phyloP scores from a whole-genome alignment of 345 rosid genomes.

The Microcos paniculata region DNA sequence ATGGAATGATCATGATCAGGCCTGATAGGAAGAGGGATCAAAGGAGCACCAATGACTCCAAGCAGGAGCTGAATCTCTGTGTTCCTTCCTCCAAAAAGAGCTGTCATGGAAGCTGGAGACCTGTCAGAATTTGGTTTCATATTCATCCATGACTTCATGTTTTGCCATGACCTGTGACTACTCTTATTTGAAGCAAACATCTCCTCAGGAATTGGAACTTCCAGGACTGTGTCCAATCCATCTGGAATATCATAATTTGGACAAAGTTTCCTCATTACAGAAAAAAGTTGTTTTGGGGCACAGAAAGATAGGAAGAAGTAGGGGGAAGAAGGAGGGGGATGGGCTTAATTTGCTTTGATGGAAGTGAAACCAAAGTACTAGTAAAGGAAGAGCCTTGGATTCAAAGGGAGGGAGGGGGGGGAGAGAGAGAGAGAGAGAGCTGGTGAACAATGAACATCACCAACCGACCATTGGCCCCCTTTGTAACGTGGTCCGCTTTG shows the following conservation, averaged over 20 bases:
- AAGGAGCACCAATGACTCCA: constrained; percentile 93
- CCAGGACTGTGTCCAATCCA: constrained; percentile 92
- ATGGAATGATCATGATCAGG: constrained; percentile 36
- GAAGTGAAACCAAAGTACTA: constrained; percentile 14
- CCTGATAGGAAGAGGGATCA: constrained; percentile 74
- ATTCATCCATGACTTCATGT: constrained; percentile 77
- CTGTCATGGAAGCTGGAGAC: constrained; percentile 33
- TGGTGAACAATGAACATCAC: constrained; percentile 28
- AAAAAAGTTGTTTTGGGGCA: constrained; percentile 1
- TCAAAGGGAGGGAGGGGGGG: constrained; percentile 21
- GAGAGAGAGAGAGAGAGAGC: constrained; percentile 16
- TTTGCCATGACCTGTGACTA: constrained; percentile 59
- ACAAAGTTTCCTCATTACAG: constrained; percentile 84
- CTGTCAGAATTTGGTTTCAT: constrained; percentile 36
- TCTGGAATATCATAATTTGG: constrained; percentile 83
- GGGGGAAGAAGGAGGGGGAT: background rate
- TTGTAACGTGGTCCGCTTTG: constrained; percentile 58
- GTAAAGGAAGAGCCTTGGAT: constrained; percentile 12
- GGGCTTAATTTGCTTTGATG: constrained; percentile 3
- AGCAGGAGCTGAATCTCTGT: constrained; percentile 88
- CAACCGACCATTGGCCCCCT: constrained; percentile 66
- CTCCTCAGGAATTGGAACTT: constrained; percentile 96
- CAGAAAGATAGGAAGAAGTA: constrained; percentile 8
- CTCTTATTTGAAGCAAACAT: constrained; percentile 46
- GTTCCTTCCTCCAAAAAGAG: constrained; percentile 57